phyloP scores from a whole-genome alignment of 805 yeast species.

The Yarrowia hollandica region DNA sequence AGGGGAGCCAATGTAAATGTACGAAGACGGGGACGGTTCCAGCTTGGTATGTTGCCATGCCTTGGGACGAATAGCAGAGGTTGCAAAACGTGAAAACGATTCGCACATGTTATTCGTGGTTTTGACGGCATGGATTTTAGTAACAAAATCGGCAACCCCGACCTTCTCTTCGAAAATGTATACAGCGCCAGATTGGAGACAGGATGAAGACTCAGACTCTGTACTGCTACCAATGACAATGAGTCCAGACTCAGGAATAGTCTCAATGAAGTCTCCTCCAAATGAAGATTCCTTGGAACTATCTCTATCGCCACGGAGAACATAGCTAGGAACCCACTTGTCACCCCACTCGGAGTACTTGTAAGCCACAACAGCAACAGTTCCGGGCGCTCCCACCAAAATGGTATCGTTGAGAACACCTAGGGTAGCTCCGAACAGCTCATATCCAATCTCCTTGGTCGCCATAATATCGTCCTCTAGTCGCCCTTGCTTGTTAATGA shows the following conservation, averaged over 20 bases:
- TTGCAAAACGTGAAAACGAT: slow-evolving; percentile 12
- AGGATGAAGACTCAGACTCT: background rate
- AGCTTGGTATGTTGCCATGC: slow-evolving; percentile 11
- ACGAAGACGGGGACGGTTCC: background rate
- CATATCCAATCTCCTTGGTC: slow-evolving; percentile 2
- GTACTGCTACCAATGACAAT: slow-evolving; percentile 5
- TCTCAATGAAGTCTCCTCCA: slow-evolving; percentile 2
- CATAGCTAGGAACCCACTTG: background rate
- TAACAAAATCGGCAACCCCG: background rate
- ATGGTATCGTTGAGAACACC: slow-evolving; percentile 7
- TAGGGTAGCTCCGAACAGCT: background rate
- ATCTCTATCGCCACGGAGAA: slow-evolving; percentile 3
- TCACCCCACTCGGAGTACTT: slow-evolving; percentile 7
- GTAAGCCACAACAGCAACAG: slow-evolving; percentile 3
- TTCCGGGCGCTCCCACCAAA: slow-evolving; percentile 4
- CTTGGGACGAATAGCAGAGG: background rate
- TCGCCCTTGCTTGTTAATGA: background rate
- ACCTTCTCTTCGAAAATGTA: slow-evolving; percentile 2
- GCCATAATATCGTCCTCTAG: background rate
- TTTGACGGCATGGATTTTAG: background rate
- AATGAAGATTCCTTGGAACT: slow-evolving; percentile 2
- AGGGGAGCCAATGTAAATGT: slow-evolving; percentile 11
- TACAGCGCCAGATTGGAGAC: background rate
- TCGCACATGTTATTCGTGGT: slow-evolving; percentile 4
- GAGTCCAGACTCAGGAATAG: slow-evolving; percentile 1